Percentiles rank a stretch among this genome's conserved stretches.
phyloP scores from a whole-genome alignment of 2,329 filamentous ascomycete species.

The Epichloe amarillans region DNA sequence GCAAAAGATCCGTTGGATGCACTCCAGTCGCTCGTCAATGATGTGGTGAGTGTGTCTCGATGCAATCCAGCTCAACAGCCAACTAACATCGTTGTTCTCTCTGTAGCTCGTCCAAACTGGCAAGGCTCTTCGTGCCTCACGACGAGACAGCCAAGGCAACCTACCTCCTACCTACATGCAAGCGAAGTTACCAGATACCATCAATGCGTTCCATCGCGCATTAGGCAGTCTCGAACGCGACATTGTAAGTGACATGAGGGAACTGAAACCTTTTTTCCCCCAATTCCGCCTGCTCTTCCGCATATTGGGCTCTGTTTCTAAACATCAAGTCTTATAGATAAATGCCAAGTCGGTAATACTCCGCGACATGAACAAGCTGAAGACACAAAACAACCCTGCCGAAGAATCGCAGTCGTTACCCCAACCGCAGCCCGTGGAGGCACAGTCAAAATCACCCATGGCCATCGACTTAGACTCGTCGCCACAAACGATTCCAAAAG shows the following conservation, averaged over 20 bases:
- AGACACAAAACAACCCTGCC: slow-evolving; percentile 14
- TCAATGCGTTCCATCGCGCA: slow-evolving; percentile 35
- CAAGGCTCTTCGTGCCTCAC: slow-evolving; percentile 38
- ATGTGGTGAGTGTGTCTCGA: slow-evolving; percentile 31
- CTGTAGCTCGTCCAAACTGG: slow-evolving; percentile 44
- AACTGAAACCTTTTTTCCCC: neutral
- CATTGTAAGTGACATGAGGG: slow-evolving; percentile 29
- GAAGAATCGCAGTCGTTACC: slow-evolving; percentile 3
- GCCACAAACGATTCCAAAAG: slow-evolving; percentile 13
- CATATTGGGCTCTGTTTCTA: neutral
- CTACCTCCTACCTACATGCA: slow-evolving; percentile 21
- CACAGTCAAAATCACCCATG: slow-evolving; percentile 23
- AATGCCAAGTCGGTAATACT: slow-evolving; percentile 40
- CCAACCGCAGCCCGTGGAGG: slow-evolving; percentile 18
- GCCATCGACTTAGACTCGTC: slow-evolving; percentile 25
- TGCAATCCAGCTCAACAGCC: neutral
- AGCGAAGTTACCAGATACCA: slow-evolving; percentile 32
- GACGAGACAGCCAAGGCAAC: slow-evolving; percentile 30
- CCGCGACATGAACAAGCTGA: slow-evolving; percentile 35
- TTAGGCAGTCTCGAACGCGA: slow-evolving; percentile 44
- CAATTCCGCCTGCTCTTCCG: neutral
- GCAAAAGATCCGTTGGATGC: slow-evolving; percentile 29
- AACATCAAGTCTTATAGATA: slow-evolving; percentile 14
- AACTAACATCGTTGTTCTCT: neutral
- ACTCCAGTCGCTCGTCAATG: slow-evolving; percentile 40